Evolutionary conservation across 352 stramenopile genomes (phyloP).

Genomic region (Peronospora belbahrii): DNA sequence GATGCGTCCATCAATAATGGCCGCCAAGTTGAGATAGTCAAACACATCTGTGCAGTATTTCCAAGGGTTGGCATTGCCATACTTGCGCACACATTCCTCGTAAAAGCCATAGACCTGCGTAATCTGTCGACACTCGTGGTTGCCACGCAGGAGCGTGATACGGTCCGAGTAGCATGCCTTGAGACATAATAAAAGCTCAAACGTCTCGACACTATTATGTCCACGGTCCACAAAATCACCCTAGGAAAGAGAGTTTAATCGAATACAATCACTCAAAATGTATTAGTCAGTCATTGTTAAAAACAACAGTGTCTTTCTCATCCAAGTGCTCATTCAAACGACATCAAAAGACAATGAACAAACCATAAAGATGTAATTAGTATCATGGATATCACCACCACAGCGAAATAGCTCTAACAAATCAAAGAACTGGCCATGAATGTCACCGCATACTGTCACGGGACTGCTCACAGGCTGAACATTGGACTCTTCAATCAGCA

Average conservation of each 20-base stretch:
- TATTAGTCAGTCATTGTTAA: no score
- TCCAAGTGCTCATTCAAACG: no score
- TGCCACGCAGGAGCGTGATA: conserved; percentile 83
- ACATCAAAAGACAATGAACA: neutral
- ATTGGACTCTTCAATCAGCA: conserved; percentile 89
- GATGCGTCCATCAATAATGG: conserved; percentile 88
- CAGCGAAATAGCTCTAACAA: conserved; percentile 83
- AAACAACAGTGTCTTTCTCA: no score
- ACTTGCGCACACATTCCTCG: conserved; percentile 95
- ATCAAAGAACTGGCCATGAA: conserved; percentile 89
- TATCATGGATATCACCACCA: conserved; percentile 75
- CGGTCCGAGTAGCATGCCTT: conserved; percentile 81
- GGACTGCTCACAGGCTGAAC: conserved; percentile 86
- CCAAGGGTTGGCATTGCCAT: conserved; percentile 94
- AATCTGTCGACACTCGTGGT: conserved; percentile 92
- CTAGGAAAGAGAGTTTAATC: conserved; percentile 33
- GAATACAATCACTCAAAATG: no score
- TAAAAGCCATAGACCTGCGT: conserved; percentile 98
- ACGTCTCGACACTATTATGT: conserved; percentile 88
- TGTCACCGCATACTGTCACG: conserved; percentile 85
- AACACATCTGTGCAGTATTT: conserved; percentile 96
- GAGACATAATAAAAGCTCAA: conserved; percentile 82
- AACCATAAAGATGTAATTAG: conserved; percentile 90
- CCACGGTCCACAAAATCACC: conserved; percentile 88
- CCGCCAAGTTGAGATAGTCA: conserved; percentile 92